Percentiles rank a stretch among this genome's conserved stretches.
These are phyloP conservation scores for Tardiomyces digboiensis DNA, from an alignment of 1,139 yeast species.

Conservation along the genomic window DNA sequence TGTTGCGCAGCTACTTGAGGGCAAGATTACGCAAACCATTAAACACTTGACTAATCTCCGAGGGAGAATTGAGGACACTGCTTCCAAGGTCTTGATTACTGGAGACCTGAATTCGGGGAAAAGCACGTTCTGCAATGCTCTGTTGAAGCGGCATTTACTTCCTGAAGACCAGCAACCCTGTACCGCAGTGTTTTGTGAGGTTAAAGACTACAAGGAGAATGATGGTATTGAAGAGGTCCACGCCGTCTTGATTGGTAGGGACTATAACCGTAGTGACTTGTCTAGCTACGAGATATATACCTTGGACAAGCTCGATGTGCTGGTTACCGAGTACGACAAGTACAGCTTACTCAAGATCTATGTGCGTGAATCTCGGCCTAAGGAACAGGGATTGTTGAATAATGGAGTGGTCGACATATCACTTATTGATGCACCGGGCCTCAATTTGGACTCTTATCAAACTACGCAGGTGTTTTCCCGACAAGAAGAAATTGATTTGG, in stretches of 20 bases:
- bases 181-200: constrained; percentile 94
- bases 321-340: constrained; percentile 68
- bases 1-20: constrained; percentile 54
- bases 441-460: constrained; percentile 87
- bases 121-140: constrained; percentile 90
- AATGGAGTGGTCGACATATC: constrained; percentile 93
- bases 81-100: constrained; percentile 90
- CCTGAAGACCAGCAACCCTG: constrained; percentile 99
- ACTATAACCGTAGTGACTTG: constrained; percentile 52
- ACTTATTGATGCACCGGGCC: constrained; percentile 94
- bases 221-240: constrained; percentile 81
- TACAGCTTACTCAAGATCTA: constrained; percentile 73
- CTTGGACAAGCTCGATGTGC: constrained; percentile 48
- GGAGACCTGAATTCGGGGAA: constrained; percentile 98
- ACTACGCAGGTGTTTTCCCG: constrained; percentile 94
- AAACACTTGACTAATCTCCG: constrained; percentile 66
- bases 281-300: constrained; percentile 52
- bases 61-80: constrained; percentile 82
- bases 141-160: constrained; percentile 63
- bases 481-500: constrained; percentile 95
- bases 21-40: constrained; percentile 47
- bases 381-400: constrained; percentile 61
- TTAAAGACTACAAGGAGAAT: constrained; percentile 75
- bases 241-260: constrained; percentile 62
- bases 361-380: constrained; percentile 62